phyloP scores from a whole-genome alignment of 2,329 filamentous ascomycete species.

The Sarocladium strictum region DNA sequence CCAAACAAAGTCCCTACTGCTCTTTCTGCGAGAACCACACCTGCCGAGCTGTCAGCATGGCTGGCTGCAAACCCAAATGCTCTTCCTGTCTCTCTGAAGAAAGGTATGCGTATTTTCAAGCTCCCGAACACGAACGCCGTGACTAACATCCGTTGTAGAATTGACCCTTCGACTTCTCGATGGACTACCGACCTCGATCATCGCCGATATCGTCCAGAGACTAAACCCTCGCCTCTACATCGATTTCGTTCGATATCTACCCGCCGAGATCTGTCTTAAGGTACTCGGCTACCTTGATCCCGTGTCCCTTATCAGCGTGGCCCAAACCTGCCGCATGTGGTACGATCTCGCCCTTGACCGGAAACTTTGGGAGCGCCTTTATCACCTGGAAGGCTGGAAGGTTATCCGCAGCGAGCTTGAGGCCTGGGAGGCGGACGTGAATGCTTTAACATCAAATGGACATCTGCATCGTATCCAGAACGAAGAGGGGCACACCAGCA shows the following conservation, averaged over 20 bases:
- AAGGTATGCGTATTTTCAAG: constrained; percentile 31
- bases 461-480: constrained; percentile 37
- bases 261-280: constrained; percentile 84
- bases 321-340: constrained; percentile 76
- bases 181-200: constrained; percentile 71
- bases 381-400: constrained; percentile 81
- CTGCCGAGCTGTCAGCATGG: constrained; percentile 43
- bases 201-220: constrained; percentile 74
- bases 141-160: constrained; percentile 42
- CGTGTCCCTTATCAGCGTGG: constrained; percentile 70
- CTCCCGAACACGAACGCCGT: not conserved
- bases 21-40: constrained; percentile 30
- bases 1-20: constrained; percentile 25
- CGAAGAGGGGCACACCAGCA: constrained; percentile 46
- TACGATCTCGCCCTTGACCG: constrained; percentile 74
- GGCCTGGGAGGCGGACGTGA: constrained; percentile 57
- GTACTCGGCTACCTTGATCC: constrained; percentile 84
- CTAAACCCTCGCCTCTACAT: constrained; percentile 83
- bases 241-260: constrained; percentile 81
- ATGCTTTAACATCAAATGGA: constrained; percentile 34
- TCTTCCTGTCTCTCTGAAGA: constrained; percentile 43
- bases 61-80: constrained; percentile 42
- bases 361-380: constrained; percentile 79
- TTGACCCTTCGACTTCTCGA: constrained; percentile 74
- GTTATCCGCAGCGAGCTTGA: constrained; percentile 60